phyloP scores from a whole-genome alignment of 2,329 filamentous ascomycete genomes.

The Xylariaceae sp. region DNA sequence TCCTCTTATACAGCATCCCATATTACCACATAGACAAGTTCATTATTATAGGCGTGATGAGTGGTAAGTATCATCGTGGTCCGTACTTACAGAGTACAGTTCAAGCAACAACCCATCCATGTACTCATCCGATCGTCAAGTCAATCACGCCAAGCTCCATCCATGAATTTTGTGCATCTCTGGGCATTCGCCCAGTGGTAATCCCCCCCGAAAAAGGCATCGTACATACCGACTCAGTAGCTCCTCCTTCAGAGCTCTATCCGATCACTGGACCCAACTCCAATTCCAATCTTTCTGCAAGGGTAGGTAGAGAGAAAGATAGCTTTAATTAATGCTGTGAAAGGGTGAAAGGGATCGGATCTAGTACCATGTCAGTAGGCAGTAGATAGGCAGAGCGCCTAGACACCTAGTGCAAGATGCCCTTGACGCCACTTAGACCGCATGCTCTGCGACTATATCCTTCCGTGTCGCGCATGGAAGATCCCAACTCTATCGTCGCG shows the following conservation, averaged over 20 bases:
- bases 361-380: conserved; percentile 13
- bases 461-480: conserved; percentile 68
- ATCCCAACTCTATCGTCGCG: conserved; percentile 80
- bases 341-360: neutral
- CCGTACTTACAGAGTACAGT: neutral
- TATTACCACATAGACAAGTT: neutral
- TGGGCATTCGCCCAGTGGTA: neutral
- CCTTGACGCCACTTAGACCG: conserved; percentile 10
- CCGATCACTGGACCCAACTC: neutral
- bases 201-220: neutral
- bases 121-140: neutral
- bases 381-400: neutral
- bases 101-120: neutral
- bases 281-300: conserved; percentile 2
- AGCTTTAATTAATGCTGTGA: too few relatives aligned
- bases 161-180: neutral
- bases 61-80: neutral
- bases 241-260: neutral
- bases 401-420: conserved; percentile 10
- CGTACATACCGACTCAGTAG: neutral
- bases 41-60: neutral
- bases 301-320: neutral
- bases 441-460: conserved; percentile 32
- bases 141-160: neutral
- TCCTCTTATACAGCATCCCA: neutral